Evolutionary conservation across 192 early-diverging fungal species (phyloP), one percentile per base, ranked within the genome.

Genomic region (Linnemannia zychae): DNA sequence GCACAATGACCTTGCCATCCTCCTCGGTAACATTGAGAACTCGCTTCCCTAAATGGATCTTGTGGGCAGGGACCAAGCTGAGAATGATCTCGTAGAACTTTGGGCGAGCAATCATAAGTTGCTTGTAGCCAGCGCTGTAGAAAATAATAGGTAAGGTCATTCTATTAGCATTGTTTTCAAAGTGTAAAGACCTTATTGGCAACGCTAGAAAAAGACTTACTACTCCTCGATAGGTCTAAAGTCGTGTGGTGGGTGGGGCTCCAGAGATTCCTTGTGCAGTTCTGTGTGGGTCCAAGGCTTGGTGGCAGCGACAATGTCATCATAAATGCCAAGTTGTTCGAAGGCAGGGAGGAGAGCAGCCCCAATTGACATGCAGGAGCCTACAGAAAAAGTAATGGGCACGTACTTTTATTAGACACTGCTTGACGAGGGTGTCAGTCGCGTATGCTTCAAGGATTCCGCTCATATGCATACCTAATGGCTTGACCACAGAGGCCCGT

Each of bases 41-140:
- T 22, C 77, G 77, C 34, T 77, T 83, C 18, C 33, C 47, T 63
- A 83, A 68, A 12, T 34, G 60, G 37, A 77, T 74, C 36, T 77
- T 77, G 6, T 77, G 24, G 20, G 53, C 16, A n/a, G 81, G 81
- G 2, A 83, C 63, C 33, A 73, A 47, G 31, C 46, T 67, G 0
- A 38, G 4, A 1, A 83, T 63, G 7, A 83, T 68, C 28, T 50
- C 37, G 28, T 77, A 77, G 3, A 83, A 71, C 33, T 73, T 47
- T 1, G 81, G 81, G 1, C 81, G 71, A n/a, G 81, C 63, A 37
- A 83, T 69, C 31, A 83, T 83, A 31, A 77, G 71, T 22, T 70
- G 75, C 22, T 53, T 22, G 18, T 77, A 72, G 7, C 81, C 81
- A 38, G 75, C 70, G 60, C 81, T 83, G 31, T 40, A 1, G 33